Conservation (phyloP, 352 stramenopile species). For the Phytopythium ostracodes region DNA sequence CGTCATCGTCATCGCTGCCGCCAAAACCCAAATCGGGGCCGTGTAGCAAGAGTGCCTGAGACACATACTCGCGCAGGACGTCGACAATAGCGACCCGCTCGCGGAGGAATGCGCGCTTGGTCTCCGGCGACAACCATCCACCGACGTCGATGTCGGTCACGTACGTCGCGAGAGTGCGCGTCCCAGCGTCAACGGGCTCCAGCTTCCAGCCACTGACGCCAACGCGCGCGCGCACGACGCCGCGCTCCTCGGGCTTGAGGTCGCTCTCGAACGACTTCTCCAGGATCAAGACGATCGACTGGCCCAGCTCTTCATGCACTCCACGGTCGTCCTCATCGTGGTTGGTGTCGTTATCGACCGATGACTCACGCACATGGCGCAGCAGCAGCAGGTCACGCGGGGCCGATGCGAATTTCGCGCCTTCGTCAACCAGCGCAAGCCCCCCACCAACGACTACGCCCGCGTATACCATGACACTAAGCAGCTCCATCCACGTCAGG, state of each 20-base stretch:
- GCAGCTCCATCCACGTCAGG: slow-evolving; percentile 36
- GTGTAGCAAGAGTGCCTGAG: slow-evolving; percentile 44
- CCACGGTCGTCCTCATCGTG: slow-evolving; percentile 36
- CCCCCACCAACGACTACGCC: slow-evolving; percentile 27
- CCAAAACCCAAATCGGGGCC: slow-evolving; percentile 45
- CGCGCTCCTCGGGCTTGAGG: slow-evolving; percentile 39
- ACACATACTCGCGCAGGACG: slow-evolving; percentile 61
- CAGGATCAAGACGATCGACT: slow-evolving; percentile 66
- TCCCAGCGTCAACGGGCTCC: slow-evolving; percentile 55
- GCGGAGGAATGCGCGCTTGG: slow-evolving; percentile 45
- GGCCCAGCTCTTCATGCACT: slow-evolving; percentile 36
- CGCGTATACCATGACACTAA: slow-evolving; percentile 47
- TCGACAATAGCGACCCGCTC: slow-evolving; percentile 58
- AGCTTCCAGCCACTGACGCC: slow-evolving; percentile 72
- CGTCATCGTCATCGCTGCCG: slow-evolving; percentile 26
- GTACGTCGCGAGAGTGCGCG: slow-evolving; percentile 60
- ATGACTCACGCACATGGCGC: slow-evolving; percentile 67
- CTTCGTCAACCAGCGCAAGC: slow-evolving; percentile 28
- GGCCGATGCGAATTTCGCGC: slow-evolving; percentile 46
- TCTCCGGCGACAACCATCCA: slow-evolving; percentile 43
- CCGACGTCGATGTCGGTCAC: slow-evolving; percentile 67
- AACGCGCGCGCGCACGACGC: slow-evolving; percentile 53
- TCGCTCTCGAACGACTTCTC: slow-evolving; percentile 81
- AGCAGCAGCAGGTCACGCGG: slow-evolving; percentile 72
- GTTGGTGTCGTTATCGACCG: slow-evolving; percentile 24